Percentiles rank a stretch among this genome's conserved stretches.
These are phyloP conservation scores for Pichia cactophila DNA, from an alignment of 1,139 yeast species.

Conservation along the genomic window DNA sequence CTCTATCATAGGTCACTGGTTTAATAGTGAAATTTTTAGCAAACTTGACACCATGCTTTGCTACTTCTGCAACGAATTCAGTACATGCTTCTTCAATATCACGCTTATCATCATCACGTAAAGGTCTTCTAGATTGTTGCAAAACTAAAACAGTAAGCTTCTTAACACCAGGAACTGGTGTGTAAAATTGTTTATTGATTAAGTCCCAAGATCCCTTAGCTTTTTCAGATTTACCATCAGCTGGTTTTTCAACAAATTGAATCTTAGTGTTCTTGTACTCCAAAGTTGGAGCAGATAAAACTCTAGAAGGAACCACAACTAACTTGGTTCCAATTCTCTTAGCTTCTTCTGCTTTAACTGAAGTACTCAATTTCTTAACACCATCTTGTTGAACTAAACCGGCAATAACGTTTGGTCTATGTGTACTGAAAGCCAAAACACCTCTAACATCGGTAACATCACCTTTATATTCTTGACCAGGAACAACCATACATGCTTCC, in stretches of 20 bases:
- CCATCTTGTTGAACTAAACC: conserved; percentile 23
- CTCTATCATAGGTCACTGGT: conserved; percentile 11
- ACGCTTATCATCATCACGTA: conserved; percentile 14
- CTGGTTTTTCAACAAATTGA: conserved; percentile 13
- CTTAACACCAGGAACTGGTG: conserved; percentile 15
- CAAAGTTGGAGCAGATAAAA: conserved; percentile 17
- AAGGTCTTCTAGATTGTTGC: conserved; percentile 15
- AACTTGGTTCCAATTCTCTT: conserved; percentile 18
- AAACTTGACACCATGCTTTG: conserved; percentile 16
- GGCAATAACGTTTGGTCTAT: conserved; percentile 22
- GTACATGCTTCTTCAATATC: conserved; percentile 15
- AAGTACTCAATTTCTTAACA: conserved; percentile 12
- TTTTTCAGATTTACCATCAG: conserved; percentile 21
- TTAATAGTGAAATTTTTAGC: conserved; percentile 7
- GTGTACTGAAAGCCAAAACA: conserved; percentile 20
- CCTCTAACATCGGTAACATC: conserved; percentile 20
- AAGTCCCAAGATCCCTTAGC: conserved; percentile 23
- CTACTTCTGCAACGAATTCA: conserved; percentile 15
- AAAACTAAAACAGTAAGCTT: conserved; percentile 16
- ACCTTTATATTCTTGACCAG: conserved; percentile 23
- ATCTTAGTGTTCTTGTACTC: conserved; percentile 16
- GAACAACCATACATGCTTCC: conserved; percentile 20
- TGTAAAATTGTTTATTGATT: conserved; percentile 16
- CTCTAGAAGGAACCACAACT: conserved; percentile 23
- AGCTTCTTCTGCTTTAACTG: conserved; percentile 11